phyloP scores from a whole-genome alignment of 305 asterid species.

The Nicotiana rustica region DNA sequence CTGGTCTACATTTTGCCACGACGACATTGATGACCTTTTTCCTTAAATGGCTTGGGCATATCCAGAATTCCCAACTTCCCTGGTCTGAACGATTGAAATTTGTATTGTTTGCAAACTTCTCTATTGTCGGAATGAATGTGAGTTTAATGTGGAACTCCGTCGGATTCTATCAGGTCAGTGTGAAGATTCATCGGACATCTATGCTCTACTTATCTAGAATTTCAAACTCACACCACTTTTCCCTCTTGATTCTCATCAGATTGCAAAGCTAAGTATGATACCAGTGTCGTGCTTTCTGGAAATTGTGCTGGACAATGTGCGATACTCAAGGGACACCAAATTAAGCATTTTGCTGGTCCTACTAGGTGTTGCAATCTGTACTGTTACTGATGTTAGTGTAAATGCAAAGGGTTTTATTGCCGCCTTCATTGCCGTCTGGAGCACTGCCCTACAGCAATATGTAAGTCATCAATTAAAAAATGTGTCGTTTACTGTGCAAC shows the following conservation, averaged over 20 bases:
- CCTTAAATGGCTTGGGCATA: constrained; percentile 70
- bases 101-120: constrained; percentile 75
- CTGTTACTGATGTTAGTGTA: constrained; percentile 83
- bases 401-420: constrained; percentile 81
- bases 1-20: constrained; percentile 85
- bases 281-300: constrained; percentile 86
- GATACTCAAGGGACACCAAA: constrained; percentile 82
- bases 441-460: constrained; percentile 87
- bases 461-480: constrained; percentile 56
- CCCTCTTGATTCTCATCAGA: constrained; percentile 52
- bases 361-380: constrained; percentile 84
- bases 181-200: constrained; percentile 17
- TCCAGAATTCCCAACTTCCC: constrained; percentile 72
- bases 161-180: constrained; percentile 89
- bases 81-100: constrained; percentile 64
- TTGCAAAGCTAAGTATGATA: constrained; percentile 87
- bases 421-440: constrained; percentile 81
- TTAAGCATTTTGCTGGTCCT: constrained; percentile 80
- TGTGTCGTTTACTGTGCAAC: constrained; percentile 20
- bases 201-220: constrained; percentile 13
- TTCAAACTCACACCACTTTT: not conserved
- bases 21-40: constrained; percentile 71
- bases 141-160: constrained; percentile 96
- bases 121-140: constrained; percentile 89
- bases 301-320: constrained; percentile 71